Percentiles rank a stretch among this genome's conserved stretches.
phyloP scores from a whole-genome alignment of 148 eudicot species.

The Rhododendron simsii region DNA sequence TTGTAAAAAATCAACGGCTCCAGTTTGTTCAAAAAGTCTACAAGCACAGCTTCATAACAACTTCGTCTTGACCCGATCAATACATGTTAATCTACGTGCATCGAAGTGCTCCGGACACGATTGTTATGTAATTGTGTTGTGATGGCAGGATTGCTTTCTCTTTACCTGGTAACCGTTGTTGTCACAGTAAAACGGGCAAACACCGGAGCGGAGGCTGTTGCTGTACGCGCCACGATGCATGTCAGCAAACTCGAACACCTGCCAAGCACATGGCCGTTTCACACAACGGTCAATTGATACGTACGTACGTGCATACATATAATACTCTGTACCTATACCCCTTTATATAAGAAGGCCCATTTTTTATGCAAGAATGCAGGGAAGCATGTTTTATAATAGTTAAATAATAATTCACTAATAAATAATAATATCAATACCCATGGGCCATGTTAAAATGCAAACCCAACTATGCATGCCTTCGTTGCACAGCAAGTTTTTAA shows the following conservation, averaged over 20 bases:
- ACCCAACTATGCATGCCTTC: too few species aligned
- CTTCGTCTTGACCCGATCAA: too few species aligned
- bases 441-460: too few species aligned
- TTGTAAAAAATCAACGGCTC: not conserved
- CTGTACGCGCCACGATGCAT: slow-evolving; percentile 89
- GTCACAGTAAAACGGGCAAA: slow-evolving; percentile 90
- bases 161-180: slow-evolving; percentile 79
- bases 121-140: too few species aligned
- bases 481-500: too few species aligned
- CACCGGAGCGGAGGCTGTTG: slow-evolving; percentile 49
- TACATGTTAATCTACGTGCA: too few species aligned
- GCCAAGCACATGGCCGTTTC: slow-evolving; percentile 8
- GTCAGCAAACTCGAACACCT: slow-evolving; percentile 96
- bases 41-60: too few species aligned
- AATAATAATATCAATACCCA: not conserved
- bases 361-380: not conserved
- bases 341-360: not conserved
- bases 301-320: not conserved
- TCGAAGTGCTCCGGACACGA: too few species aligned
- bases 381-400: not conserved
- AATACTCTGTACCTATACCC: not conserved
- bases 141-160: not conserved
- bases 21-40: too few species aligned
- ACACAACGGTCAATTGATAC: slow-evolving; percentile 3
- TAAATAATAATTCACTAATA: too few species aligned